Base-by-base conservation (phyloP, 768 basidiomycete genomes). In the Rhodotorula sphaerocarpa region DNA sequence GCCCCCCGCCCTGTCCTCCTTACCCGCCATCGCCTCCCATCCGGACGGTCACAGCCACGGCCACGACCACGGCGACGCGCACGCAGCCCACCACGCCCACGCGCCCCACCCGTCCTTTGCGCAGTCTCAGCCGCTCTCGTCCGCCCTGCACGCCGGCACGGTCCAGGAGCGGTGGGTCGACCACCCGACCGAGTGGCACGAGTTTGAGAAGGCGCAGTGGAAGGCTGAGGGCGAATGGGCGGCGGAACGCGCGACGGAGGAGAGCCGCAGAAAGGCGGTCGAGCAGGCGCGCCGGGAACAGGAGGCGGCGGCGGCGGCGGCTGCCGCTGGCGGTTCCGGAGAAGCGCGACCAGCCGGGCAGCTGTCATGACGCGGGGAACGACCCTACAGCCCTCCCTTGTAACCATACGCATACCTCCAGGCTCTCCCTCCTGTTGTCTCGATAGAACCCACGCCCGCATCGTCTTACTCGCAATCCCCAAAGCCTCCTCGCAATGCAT, bases 1-100 rank as follows among this genome's bases (percentile, higher is more conserved):
- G 15, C 95, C 88, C 68, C 80, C 91, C 7, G 89, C 90, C 0
- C 66, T 66, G 15, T 76, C 80, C 0, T 71, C 77, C 30, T 70
- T 50, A 67, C 28, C 70, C 72, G 18, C 34, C 74, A 0, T 34
- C 25, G 36, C 61, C 5, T 31, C 63, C 6, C 36, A 52, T 11
- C 9, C 59, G 4, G 34, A 33, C 56, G 7, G 31, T 18, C 42
- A 46, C 41, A 18, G 44, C 10, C 47, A 53, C 54, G 20, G 74
- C 77, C 18, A 70, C 67, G 51, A 57, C 28, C 70, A 75, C 7
- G n/a, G 77, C 9, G 65, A 74, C 53, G 75, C 76, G 36, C 73
- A 75, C 81, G 2, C 62, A 79, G 33, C 51, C 27, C 15, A 52
- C 31, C 63, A 65, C 59, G 7, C 1, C 74, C 81, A 2, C 52